Conservation (phyloP, 345 rosid genomes). For the Eucalyptus decipiens region DNA sequence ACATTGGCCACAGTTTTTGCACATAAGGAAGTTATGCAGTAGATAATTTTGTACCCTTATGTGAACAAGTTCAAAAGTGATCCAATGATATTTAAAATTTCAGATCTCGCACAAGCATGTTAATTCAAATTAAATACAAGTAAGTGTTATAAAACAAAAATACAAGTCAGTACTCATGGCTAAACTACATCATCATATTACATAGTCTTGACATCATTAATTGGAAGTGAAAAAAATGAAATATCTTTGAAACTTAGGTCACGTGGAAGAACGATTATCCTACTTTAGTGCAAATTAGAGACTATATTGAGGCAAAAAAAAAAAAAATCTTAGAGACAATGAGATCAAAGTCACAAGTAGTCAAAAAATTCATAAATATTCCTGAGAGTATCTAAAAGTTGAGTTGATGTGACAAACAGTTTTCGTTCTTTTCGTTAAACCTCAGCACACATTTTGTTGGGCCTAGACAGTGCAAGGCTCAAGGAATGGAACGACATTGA, state of each 20-base stretch:
- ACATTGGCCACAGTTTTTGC: not conserved
- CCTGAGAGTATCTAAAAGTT: not conserved
- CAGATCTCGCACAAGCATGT: not conserved
- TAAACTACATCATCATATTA: not conserved
- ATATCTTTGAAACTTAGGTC: not conserved
- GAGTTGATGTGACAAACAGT: not conserved
- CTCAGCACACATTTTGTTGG: not conserved
- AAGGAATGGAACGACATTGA: not conserved
- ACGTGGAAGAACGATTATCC: not conserved
- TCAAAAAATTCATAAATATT: not conserved
- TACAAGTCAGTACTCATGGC: not conserved
- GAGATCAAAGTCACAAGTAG: not conserved
- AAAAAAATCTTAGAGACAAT: not conserved
- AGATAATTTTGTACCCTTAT: not conserved
- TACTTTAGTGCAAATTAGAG: not conserved
- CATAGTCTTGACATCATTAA: not conserved
- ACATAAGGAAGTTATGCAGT: not conserved
- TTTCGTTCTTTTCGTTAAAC: not conserved
- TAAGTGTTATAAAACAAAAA: not conserved
- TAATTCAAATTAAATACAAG: not conserved
- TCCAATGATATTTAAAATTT: not conserved
- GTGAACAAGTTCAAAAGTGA: not conserved
- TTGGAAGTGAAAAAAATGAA: not conserved
- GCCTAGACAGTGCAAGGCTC: not conserved
- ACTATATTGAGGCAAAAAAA: not conserved